These are phyloP conservation scores for Sanghuangporus weigelae DNA, from an alignment of 1,284 basidiomycete species.

Conservation along the genomic window DNA sequence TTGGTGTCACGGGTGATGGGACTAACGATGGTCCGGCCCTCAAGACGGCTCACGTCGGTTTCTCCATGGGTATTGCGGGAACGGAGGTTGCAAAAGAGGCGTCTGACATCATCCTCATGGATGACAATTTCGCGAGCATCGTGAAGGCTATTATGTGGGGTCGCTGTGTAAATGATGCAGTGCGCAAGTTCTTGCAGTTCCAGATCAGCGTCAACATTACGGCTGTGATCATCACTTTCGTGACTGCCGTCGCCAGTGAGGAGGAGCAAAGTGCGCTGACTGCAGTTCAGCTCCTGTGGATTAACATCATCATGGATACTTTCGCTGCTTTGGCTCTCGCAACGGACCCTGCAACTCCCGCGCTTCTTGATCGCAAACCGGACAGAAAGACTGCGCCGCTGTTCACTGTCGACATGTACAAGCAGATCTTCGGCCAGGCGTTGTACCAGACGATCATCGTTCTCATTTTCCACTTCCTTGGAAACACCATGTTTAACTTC, in stretches of 20 bases:
- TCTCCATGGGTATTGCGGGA: conserved; percentile 98
- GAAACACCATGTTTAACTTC: conserved; percentile 65
- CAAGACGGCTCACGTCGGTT: conserved; percentile 91
- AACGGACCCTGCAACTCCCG: conserved; percentile 86
- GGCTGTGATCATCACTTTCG: conserved; percentile 91
- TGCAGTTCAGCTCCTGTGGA: conserved; percentile 96
- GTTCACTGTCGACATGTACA: conserved; percentile 90
- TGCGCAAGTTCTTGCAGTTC: conserved; percentile 97
- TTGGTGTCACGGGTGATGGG: conserved; percentile 97
- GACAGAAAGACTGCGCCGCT: conserved; percentile 85
- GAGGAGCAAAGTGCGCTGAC: conserved; percentile 82
- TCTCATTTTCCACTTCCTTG: conserved; percentile 87
- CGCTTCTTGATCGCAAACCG: conserved; percentile 84
- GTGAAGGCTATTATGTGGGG: conserved; percentile 99
- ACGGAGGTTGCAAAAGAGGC: conserved; percentile 99
- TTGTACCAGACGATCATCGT: conserved; percentile 83
- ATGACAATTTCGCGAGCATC: conserved; percentile 95
- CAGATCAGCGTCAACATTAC: conserved; percentile 96
- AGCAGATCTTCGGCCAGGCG: conserved; percentile 91
- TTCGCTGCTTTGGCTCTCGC: conserved; percentile 96
- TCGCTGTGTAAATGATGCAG: conserved; percentile 95
- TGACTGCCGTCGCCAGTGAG: conserved; percentile 80
- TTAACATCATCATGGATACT: conserved; percentile 97
- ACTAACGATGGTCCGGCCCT: conserved; percentile 97
- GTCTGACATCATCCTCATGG: conserved; percentile 98